Percentiles rank a stretch among this genome's conserved stretches.
These are phyloP conservation scores for Dryadomyces quercivorus DNA, from an alignment of 2,329 filamentous ascomycete species.

Conservation along the genomic window DNA sequence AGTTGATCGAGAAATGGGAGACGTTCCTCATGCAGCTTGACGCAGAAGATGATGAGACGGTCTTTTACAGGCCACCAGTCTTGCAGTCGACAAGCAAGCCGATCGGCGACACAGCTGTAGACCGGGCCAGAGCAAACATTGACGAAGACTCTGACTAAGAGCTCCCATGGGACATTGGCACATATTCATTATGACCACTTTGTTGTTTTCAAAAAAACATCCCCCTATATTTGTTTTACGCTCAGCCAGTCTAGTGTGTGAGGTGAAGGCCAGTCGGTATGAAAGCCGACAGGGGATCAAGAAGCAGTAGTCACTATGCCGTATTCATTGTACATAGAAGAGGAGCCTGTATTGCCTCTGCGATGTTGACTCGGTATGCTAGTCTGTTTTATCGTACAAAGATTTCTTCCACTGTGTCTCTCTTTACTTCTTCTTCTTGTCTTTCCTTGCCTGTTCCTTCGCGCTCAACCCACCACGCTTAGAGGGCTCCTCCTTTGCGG, in stretches of 20 bases:
- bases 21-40: constrained; percentile 95
- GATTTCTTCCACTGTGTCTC: not conserved
- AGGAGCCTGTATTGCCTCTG: not conserved
- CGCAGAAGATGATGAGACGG: constrained; percentile 72
- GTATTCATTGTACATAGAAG: constrained; percentile 16
- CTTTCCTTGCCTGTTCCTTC: constrained; percentile 24
- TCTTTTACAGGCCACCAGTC: constrained; percentile 53
- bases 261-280: too few species aligned
- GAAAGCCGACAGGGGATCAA: not conserved
- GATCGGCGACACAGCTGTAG: constrained; percentile 45
- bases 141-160: constrained; percentile 45
- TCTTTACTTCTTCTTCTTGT: constrained; percentile 32
- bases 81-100: constrained; percentile 31
- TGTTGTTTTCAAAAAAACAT: not conserved
- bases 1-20: constrained; percentile 85
- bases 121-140: constrained; percentile 45
- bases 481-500: constrained; percentile 24
- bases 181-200: constrained; percentile 14
- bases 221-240: not conserved
- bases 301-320: not conserved
- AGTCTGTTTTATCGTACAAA: constrained; percentile 2
- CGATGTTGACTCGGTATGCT: not conserved
- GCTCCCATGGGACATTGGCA: not conserved
- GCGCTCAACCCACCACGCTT: constrained; percentile 26
- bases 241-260: not conserved